Conservation (phyloP, 805 yeast species). For the Zygosaccharomyces gambellarensis region DNA sequence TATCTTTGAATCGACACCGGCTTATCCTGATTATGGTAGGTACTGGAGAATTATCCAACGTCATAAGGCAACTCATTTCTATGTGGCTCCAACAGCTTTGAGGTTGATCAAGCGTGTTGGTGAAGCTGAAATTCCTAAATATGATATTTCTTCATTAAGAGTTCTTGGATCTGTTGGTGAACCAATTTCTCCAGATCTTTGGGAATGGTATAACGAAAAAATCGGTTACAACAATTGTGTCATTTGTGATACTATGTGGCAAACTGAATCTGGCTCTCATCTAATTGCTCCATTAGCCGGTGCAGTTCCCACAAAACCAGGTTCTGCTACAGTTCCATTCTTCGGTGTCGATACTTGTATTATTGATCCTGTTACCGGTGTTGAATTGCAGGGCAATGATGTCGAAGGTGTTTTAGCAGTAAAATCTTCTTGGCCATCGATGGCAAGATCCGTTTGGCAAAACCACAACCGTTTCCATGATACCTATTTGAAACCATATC, state of each 20-base stretch:
- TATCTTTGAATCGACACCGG: conserved; percentile 84
- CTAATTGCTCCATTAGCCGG: conserved; percentile 73
- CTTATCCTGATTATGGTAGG: conserved; percentile 74
- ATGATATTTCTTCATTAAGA: conserved; percentile 60
- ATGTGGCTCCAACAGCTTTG: conserved; percentile 81
- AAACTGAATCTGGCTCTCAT: conserved; percentile 85
- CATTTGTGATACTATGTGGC: conserved; percentile 84
- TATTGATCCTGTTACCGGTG: conserved; percentile 70
- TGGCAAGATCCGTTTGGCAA: conserved; percentile 77
- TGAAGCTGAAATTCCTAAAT: conserved; percentile 53
- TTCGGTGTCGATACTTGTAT: conserved; percentile 74
- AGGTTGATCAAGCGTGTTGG: conserved; percentile 75
- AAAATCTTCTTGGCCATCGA: conserved; percentile 75
- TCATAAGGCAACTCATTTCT: conserved; percentile 70
- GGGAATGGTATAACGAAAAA: conserved; percentile 79
- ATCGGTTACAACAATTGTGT: conserved; percentile 68
- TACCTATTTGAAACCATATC: conserved; percentile 78
- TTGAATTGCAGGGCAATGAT: conserved; percentile 60
- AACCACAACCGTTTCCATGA: conserved; percentile 71
- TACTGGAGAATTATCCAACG: conserved; percentile 74
- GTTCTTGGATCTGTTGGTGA: conserved; percentile 81
- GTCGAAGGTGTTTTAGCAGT: conserved; percentile 80
- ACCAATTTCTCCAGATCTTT: conserved; percentile 78
- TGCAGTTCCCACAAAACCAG: conserved; percentile 76
- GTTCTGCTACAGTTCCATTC: conserved; percentile 80